A percentile compares a stretch with the other conserved stretches of the same genome.
These are phyloP conservation scores for Crepidotus variabilis DNA, from an alignment of 768 basidiomycete species.

Conservation along the genomic window DNA sequence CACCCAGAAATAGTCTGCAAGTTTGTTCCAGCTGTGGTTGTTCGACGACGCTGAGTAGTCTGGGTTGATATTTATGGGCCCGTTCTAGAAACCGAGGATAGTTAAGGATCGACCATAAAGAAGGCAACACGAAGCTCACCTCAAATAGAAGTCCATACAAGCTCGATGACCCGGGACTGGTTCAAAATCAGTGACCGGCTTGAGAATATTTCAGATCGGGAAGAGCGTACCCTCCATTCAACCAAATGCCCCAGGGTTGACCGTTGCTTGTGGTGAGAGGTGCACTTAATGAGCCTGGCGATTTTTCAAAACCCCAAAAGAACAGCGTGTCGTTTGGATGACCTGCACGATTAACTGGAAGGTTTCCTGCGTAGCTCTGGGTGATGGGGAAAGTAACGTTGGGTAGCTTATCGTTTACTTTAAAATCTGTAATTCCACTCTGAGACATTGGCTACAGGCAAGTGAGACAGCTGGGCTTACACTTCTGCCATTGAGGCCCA, in stretches of 20 bases:
- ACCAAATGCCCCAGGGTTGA: slow-evolving; percentile 71
- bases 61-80: slow-evolving; percentile 55
- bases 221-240: slow-evolving; percentile 61
- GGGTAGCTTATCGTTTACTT: slow-evolving; percentile 51
- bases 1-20: slow-evolving; percentile 70
- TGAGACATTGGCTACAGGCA: background rate
- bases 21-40: slow-evolving; percentile 50
- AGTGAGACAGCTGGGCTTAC: slow-evolving; percentile 30
- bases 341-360: slow-evolving; percentile 52
- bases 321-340: slow-evolving; percentile 67
- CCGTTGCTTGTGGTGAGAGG: slow-evolving; percentile 23
- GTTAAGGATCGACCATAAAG: background rate
- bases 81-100: slow-evolving; percentile 43
- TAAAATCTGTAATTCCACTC: slow-evolving; percentile 41
- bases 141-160: slow-evolving; percentile 62
- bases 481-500: slow-evolving; percentile 58
- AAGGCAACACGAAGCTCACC: slow-evolving; percentile 30
- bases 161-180: slow-evolving; percentile 68
- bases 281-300: slow-evolving; percentile 50
- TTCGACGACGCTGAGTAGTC: slow-evolving; percentile 52
- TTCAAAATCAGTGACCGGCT: background rate
- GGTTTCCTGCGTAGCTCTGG: slow-evolving; percentile 61
- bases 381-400: slow-evolving; percentile 52
- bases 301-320: slow-evolving; percentile 61
- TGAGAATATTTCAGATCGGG: background rate